These are phyloP conservation scores for Ophiostoma quercus DNA, from an alignment of 2,329 filamentous ascomycete genomes.

Conservation along the genomic window DNA sequence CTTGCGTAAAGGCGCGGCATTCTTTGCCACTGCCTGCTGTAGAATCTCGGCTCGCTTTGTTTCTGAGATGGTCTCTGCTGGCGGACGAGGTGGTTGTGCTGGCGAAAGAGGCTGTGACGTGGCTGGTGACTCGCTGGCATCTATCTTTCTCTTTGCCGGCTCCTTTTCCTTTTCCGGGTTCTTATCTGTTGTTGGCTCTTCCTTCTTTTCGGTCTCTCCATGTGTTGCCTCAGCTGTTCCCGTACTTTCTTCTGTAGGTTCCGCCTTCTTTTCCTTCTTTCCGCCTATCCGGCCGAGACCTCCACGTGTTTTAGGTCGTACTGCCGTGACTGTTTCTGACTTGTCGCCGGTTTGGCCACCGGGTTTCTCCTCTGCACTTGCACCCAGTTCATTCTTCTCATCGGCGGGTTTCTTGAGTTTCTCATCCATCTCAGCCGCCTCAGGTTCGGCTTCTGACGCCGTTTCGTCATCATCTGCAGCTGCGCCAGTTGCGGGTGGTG, in stretches of 20 bases:
- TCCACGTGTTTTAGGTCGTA: slow-evolving; percentile 28
- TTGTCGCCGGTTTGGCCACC: slow-evolving; percentile 11
- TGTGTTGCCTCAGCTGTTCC: background rate
- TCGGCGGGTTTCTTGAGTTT: background rate
- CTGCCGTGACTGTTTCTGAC: slow-evolving; percentile 25
- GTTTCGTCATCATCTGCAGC: slow-evolving; percentile 34
- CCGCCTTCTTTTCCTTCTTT: slow-evolving; percentile 5
- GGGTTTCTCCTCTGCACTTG: background rate
- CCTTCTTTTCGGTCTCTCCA: background rate
- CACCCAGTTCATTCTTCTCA: background rate
- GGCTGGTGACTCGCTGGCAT: background rate
- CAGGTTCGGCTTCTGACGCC: slow-evolving; percentile 39
- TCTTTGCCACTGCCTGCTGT: slow-evolving; percentile 46
- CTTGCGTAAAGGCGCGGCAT: slow-evolving; percentile 49
- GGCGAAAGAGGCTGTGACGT: slow-evolving; percentile 3
- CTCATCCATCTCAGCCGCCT: background rate
- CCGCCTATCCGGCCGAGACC: slow-evolving; percentile 43
- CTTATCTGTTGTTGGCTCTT: background rate
- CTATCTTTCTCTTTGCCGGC: background rate
- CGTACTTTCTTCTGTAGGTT: too few species aligned
- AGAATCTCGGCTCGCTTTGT: slow-evolving; percentile 49
- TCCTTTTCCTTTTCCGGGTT: background rate
- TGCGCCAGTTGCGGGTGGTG: slow-evolving; percentile 24
- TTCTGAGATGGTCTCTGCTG: background rate
- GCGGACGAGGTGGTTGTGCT: background rate